Evolutionary conservation across 352 stramenopile species (phyloP).

Genomic region (Thalassiosira tumida): DNA sequence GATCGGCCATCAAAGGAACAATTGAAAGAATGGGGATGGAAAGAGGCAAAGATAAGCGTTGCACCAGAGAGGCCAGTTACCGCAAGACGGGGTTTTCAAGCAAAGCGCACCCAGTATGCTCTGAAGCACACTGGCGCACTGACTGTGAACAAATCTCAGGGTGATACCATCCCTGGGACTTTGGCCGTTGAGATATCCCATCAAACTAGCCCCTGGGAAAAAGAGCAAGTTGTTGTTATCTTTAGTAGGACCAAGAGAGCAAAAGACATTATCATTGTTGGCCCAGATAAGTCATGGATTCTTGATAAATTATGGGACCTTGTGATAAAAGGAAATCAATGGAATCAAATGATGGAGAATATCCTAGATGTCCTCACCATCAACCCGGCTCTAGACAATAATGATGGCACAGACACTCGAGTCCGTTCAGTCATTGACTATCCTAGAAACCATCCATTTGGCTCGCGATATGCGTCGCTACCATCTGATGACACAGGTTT

Average conservation of each 20-base stretch:
- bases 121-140: not conserved
- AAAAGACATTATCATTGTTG: constrained; percentile 43
- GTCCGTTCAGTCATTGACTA: constrained; percentile 14
- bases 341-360: constrained; percentile 17
- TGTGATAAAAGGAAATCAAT: constrained; percentile 45
- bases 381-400: not conserved
- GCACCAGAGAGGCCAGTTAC: not conserved
- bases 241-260: constrained; percentile 14
- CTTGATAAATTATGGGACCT: constrained; percentile 53
- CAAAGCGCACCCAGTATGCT: not conserved
- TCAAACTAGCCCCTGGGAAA: not conserved
- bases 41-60: not conserved
- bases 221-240: not conserved
- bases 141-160: not conserved
- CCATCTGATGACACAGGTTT: constrained; percentile 36
- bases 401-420: not conserved
- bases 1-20: not conserved
- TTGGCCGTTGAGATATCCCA: not conserved
- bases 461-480: not conserved
- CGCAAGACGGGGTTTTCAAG: not conserved
- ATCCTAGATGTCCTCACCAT: constrained; percentile 13
- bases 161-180: not conserved
- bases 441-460: constrained; percentile 45
- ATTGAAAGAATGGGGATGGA: not conserved
- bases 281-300: constrained; percentile 11